Conservation (phyloP, 1,284 basidiomycete genomes). For the Malassezia sp. region DNA sequence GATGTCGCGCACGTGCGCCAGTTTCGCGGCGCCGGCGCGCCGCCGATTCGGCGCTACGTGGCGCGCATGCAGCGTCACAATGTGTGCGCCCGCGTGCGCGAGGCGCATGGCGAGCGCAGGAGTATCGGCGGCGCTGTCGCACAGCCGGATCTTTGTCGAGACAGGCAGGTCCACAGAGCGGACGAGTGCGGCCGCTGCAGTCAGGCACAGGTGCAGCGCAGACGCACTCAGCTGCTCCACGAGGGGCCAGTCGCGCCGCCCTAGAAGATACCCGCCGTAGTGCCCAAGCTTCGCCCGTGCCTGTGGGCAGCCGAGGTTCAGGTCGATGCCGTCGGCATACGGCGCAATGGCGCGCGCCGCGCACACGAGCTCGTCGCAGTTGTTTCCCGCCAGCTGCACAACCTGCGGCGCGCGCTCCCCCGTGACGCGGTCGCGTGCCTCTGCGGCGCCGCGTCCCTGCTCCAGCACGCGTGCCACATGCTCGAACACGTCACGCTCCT, state of each 20-base stretch:
- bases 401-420: slow-evolving; percentile 51
- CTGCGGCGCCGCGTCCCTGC: slow-evolving; percentile 16
- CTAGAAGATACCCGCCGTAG: slow-evolving; percentile 62
- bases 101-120: slow-evolving; percentile 54
- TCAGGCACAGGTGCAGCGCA: background rate
- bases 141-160: slow-evolving; percentile 54
- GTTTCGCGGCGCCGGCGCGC: slow-evolving; percentile 59
- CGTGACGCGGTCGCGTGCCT: slow-evolving; percentile 11
- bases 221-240: slow-evolving; percentile 51
- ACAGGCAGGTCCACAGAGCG: slow-evolving; percentile 51
- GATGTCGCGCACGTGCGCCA: slow-evolving; percentile 54
- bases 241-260: slow-evolving; percentile 58
- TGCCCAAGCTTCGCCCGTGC: slow-evolving; percentile 58
- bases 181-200: slow-evolving; percentile 49
- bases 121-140: slow-evolving; percentile 52
- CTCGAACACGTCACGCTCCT: slow-evolving; percentile 17
- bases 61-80: slow-evolving; percentile 61
- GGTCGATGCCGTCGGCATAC: slow-evolving; percentile 53
- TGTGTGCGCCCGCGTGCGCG: slow-evolving; percentile 56
- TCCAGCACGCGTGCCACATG: slow-evolving; percentile 19
- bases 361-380: slow-evolving; percentile 54
- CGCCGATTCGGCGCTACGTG: slow-evolving; percentile 58
- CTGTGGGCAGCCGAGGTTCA: slow-evolving; percentile 62
- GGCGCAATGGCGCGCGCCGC: slow-evolving; percentile 55
- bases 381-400: slow-evolving; percentile 62